Evolutionary conservation across 140 eudicot genomes (phyloP), one percentile per base, ranked within the genome.

Genomic region (Cichorium intybus): DNA sequence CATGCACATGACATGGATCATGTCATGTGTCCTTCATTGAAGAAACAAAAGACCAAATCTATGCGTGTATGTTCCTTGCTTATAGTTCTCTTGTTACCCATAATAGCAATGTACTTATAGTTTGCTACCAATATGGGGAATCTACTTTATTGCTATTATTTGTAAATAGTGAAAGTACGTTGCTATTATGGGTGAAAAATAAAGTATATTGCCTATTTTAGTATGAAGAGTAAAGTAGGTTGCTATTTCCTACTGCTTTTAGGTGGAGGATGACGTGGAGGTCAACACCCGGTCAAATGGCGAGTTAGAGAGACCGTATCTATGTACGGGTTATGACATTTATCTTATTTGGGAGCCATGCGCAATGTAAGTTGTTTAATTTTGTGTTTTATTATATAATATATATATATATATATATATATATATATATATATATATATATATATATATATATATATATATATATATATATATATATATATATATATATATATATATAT

Each of bases 261-360:
- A 62, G 64, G 70, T 52, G 37, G 54, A 62, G 10, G 64, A 51
- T 9, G 12, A 37, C 1, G 70, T 35, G 37, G 69, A 65, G 35
- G 66, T 41, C 51, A 69, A 75, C 56, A 24, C 37, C 12, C 37
- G 56, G 33, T n/a, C 62, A 22, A 63, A 72, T 56, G 79, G 70
- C 28, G 73, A 79, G 48, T 55, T 66, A 39, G 75, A 50, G 23
- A 75, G 89, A 66, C 97, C 95, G 51, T 89, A 89, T 75, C 54
- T 89, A 54, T 89, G 97, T 61, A 89, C 97, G 10, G 97, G 97
- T 49, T 83, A 83, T 72, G 95, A 89, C 75, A 84, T 84, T 51
- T 86, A 73, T 80, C 85, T 89, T 63, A 79, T 82, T 43, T 89
- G 97, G 97, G 97, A 89, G 75, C 97, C 97, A 12, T 89, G 97